Percentiles rank a stretch among this genome's conserved stretches.
Evolutionary conservation across 805 yeast genomes (phyloP).

Genomic region (Huiozyma sinensis): DNA sequence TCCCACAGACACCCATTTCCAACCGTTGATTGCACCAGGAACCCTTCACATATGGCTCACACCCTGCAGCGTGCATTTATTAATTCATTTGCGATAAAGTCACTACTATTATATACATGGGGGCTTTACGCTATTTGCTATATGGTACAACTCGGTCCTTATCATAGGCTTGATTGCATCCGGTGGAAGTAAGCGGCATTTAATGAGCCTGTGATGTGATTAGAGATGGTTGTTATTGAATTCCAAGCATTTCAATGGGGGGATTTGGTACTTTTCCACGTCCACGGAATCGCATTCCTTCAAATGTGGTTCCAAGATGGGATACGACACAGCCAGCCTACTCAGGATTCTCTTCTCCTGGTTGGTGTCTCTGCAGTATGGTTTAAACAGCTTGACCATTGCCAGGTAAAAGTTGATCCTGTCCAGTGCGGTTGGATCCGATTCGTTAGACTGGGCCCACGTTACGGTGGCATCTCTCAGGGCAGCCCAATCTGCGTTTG

Average conservation of each 20-base stretch:
- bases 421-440: constrained; percentile 15
- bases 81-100: too few species aligned
- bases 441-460: constrained; percentile 7
- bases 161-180: too few species aligned
- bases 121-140: too few species aligned
- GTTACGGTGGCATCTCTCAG: constrained; percentile 56
- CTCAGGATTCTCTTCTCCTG: constrained; percentile 21
- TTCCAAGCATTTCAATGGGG: neutral
- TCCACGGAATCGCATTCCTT: neutral
- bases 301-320: neutral
- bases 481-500: constrained; percentile 76
- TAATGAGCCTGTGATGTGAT: too few species aligned
- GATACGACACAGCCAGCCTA: neutral
- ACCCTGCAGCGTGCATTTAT: too few species aligned
- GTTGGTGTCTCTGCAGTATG: constrained; percentile 31
- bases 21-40: too few species aligned
- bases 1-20: constrained; percentile 22
- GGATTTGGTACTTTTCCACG: neutral
- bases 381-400: constrained; percentile 35
- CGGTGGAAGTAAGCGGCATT: too few species aligned
- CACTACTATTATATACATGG: too few species aligned
- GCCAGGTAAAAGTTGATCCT: constrained; percentile 41
- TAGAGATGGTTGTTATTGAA: neutral
- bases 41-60: too few species aligned
- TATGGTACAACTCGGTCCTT: neutral